phyloP scores from a whole-genome alignment of 108 stramenopile species.

The Fistulifera pelliculosa region DNA sequence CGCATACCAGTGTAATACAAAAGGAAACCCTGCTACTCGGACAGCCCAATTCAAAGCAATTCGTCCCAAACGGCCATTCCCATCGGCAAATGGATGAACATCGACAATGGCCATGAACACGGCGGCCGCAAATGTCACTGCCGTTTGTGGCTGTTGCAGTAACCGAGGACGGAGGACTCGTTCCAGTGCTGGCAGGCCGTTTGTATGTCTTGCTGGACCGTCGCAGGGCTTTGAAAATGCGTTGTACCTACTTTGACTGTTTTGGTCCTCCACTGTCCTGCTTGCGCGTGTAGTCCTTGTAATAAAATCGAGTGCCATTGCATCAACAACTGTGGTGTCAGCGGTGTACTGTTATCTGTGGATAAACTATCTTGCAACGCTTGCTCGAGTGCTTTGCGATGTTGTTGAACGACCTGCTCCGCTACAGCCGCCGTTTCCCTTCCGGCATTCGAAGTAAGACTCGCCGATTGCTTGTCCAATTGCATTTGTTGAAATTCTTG shows the following conservation, averaged over 20 bases:
- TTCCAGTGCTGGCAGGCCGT: constrained; percentile 10
- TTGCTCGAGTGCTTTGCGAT: constrained; percentile 13
- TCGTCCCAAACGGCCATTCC: constrained; percentile 34
- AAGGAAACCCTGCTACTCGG: constrained; percentile 22
- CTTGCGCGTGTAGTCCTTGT: constrained; percentile 20
- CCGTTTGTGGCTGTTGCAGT: background rate
- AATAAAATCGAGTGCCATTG: constrained; percentile 13
- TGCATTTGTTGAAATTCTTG: constrained; percentile 28
- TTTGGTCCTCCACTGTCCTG: constrained; percentile 25
- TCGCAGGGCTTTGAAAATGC: constrained; percentile 14
- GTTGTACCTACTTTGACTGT: constrained; percentile 22
- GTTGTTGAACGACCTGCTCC: constrained; percentile 8
- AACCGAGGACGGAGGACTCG: constrained; percentile 8
- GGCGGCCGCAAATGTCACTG: constrained; percentile 26
- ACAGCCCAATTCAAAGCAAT: constrained; percentile 32
- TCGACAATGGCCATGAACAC: constrained; percentile 35
- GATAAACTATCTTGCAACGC: constrained; percentile 11
- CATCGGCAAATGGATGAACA: constrained; percentile 39
- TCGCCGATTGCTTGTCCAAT: constrained; percentile 37
- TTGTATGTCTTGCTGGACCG: constrained; percentile 18
- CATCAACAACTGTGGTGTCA: constrained; percentile 1
- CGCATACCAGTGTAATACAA: constrained; percentile 28
- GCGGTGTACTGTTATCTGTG: background rate
- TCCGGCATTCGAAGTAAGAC: constrained; percentile 24
- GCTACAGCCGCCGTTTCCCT: constrained; percentile 17